Evolutionary conservation across 441 rosid genomes (phyloP), one percentile per base, ranked within the genome.

Genomic region (Macaranga tanarius): DNA sequence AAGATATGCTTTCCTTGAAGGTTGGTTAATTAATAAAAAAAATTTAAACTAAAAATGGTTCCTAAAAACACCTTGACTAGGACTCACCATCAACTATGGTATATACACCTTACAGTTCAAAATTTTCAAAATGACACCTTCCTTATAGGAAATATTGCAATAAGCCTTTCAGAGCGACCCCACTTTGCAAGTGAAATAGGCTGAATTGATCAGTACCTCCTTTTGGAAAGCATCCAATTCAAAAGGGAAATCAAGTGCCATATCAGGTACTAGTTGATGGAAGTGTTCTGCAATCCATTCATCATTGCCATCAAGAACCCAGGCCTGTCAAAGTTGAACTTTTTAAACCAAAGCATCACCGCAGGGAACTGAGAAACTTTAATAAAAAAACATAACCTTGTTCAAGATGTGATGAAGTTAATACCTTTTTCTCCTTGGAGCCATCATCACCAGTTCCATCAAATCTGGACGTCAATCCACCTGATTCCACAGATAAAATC

Each of bases 141-240:
- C 34, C 61, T 71, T 50, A 17, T 62, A 47, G 61, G 26, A 23
- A 42, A 57, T 20, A 42, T 57, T 59, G 20, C 7, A 44, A 22
- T 68, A 54, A 68, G 42, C 50, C n/a, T 20, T 47, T 5, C 20
- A 45, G 4, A 45, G 63, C 20, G 64, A 3, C 42, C 34, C 56
- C 44, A n/a, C 54, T 42, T 63, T 22, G 2, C 9, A 25, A 45
- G 28, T 26, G 10, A 31, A 47, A 57, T 38, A 68, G 50, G 56
- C 58, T 61, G 45, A 67, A 69, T 57, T 55, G 25, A 63, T 19
- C 7, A 15, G 19, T 83, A 93, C 98, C 99, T 93, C 95, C 79
- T 91, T 93, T 74, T 95, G 99, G 84, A 95, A 95, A 77, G 77
- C 79, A 84, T 95, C 98, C 85, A 95, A 83, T 71, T 93, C 92